Conservation (phyloP, 495 filamentous ascomycete species). For the Lasiosphaeria miniovina region DNA sequence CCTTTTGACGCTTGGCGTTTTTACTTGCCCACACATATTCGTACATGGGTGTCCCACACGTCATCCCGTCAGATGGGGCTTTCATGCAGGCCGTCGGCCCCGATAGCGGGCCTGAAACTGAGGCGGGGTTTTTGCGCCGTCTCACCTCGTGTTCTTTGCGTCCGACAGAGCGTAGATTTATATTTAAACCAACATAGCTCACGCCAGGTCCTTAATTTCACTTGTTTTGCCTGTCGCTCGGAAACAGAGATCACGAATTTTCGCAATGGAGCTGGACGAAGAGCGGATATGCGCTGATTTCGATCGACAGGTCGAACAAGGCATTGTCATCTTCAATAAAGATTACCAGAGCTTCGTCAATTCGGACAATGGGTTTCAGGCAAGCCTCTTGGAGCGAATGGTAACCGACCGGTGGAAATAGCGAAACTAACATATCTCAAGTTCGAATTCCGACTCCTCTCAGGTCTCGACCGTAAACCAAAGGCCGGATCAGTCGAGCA, state of each 20-base stretch:
- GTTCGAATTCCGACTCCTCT: conserved; percentile 23
- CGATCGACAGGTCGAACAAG: conserved; percentile 10
- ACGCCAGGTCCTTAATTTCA: too few species aligned
- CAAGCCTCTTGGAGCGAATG: background rate
- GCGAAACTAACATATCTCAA: background rate
- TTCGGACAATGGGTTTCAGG: conserved; percentile 6
- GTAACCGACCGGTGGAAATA: background rate
- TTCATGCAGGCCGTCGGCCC: too few species aligned
- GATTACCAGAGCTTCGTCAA: conserved; percentile 2
- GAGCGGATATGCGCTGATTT: conserved; percentile 2
- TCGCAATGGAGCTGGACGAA: conserved; percentile 4
- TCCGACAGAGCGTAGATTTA: too few species aligned
- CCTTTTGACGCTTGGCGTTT: too few species aligned
- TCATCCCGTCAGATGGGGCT: too few species aligned
- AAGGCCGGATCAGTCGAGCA: background rate
- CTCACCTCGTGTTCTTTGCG: too few species aligned
- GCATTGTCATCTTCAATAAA: conserved; percentile 6
- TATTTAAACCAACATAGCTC: too few species aligned
- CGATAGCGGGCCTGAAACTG: too few species aligned
- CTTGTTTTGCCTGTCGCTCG: too few species aligned
- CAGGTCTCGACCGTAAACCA: conserved; percentile 14
- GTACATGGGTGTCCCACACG: too few species aligned
- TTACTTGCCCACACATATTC: too few species aligned
- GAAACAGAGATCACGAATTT: background rate
- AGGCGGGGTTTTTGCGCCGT: too few species aligned